phyloP scores from a whole-genome alignment of 2,329 filamentous ascomycete species.

The Microascus cirrosus region DNA sequence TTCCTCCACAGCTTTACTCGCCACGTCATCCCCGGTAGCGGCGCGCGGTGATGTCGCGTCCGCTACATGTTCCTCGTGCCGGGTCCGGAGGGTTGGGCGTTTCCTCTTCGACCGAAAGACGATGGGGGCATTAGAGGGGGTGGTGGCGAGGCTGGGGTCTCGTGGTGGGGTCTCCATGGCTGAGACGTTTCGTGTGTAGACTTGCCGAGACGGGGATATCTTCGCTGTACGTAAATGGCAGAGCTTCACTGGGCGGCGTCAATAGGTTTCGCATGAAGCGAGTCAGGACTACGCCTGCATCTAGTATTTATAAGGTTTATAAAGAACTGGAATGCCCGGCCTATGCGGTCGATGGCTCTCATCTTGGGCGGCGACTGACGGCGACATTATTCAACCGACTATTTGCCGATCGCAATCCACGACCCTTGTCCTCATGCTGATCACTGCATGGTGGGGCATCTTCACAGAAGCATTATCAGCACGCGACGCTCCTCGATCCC shows the following conservation, averaged over 20 bases:
- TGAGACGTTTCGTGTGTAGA: background rate
- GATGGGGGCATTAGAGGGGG: constrained; percentile 14
- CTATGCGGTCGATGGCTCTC: no score
- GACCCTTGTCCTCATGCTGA: background rate
- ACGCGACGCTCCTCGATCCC: background rate
- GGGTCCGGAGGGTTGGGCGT: constrained; percentile 21
- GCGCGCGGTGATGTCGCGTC: constrained; percentile 28
- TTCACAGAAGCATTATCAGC: background rate
- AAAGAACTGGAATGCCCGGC: no score
- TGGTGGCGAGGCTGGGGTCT: constrained; percentile 13
- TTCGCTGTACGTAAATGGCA: background rate
- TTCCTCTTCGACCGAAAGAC: constrained; percentile 49
- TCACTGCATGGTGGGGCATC: background rate
- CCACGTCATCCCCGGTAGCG: constrained; percentile 5
- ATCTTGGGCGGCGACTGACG: no score
- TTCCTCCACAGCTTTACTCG: constrained; percentile 7
- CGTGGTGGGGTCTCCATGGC: constrained; percentile 5
- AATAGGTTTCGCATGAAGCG: no score
- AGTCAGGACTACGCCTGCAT: no score
- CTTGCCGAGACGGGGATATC: background rate
- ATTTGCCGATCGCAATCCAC: background rate
- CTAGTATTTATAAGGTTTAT: no score
- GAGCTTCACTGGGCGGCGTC: background rate
- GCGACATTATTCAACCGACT: background rate
- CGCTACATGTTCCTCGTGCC: constrained; percentile 26